Base-by-base conservation (phyloP, 768 basidiomycete species). In the Mycena olivaceomarginata region DNA sequence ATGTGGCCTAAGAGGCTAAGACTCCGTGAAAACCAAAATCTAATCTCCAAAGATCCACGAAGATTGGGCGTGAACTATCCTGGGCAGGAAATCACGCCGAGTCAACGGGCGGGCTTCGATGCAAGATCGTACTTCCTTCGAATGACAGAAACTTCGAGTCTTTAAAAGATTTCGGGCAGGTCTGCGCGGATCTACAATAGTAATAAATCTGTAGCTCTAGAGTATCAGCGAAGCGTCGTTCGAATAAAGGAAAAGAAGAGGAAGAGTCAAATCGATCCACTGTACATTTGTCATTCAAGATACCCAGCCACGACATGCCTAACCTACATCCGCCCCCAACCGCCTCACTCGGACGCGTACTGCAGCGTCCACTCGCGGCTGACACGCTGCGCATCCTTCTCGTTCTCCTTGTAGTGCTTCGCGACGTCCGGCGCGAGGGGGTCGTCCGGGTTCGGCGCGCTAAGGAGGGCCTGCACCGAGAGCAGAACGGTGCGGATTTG, bases 321-420 rank as follows among this genome's bases (percentile, higher is more conserved):
- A 46, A 31, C 46, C 56, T 59, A 67, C 70, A 62, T 64, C 67
- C 41, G 43, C 46, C n/a, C 43, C 15, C 56, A 22, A 63, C 39
- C 39, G 18, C 40, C 22, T 74, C 73, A 82, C 37, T 77, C 80
- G 16, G 79, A 80, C 15, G 98, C 98, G 83, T 95, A 99, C 84
- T 93, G 92, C 88, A 94, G 91, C 80, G 98, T 99, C 98, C 98
- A 99, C 88, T 98, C 97, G 84, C 92, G 92, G 84, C 96, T 97
- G 76, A 98, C 97, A 46, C 94, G 89, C 87, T 97, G 95, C 37
- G 98, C 98, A 74, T 95, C 98, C 85, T 93, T 92, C 90, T 98
- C 97, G 84, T 99, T 91, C 89, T 99, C 97, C 87, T 99, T 99
- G 92, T 98, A 99, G 83, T 99, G 97, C 85, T 98, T 98, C 40